Evolutionary conservation across 2,329 filamentous ascomycete genomes (phyloP), one percentile per base, ranked within the genome.

Genomic region (Paecilomyces sp.): DNA sequence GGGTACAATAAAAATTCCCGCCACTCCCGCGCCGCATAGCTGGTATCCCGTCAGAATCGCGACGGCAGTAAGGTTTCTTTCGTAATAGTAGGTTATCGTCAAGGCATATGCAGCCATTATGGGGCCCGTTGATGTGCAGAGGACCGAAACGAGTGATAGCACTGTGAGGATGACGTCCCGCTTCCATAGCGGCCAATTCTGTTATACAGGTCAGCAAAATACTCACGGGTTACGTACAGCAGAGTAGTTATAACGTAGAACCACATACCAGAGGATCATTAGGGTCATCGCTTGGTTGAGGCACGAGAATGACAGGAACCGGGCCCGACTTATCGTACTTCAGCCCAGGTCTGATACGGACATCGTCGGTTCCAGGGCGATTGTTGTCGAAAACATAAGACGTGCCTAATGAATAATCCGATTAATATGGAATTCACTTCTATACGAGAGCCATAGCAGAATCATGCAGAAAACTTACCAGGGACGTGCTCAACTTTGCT

Each of bases 71-170:
- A 96, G 90, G 55, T 81, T 80, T 55, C 81, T 78, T 6, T 71
- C 64, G 73, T 92, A 91, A 70, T 85, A 81, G 31, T 88, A 77
- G 3, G 88, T 84, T 57, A 97, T 80, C 3, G 88, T 90, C 60
- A 96, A 78, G 1, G 92, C 95, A 74, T 95, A 92, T 60, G 92
- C 90, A 54, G 92, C 92, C 64, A 97, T 87, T 59, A 97, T 88
- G 3, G 93, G 89, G 31, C 90, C 91, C 9, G 96, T 85, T 0
- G 90, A 88, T 12, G 91, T 90, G 57, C 90, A 92, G 65, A 97
- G 88, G 69, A 96, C 88, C 63, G 90, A 88, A 25, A 89, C 84
- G 61, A 94, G 77, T 63, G 89, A 96, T 28, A 97, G 85, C 63
- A 90, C 83, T 60, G 86, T 80, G 62, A 92, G 88, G 70, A 94